Percentiles rank a stretch among this genome's conserved stretches.
These are phyloP conservation scores for Dimargaris cristalligena DNA, from an alignment of 192 early-diverging fungal species.

Conservation along the genomic window DNA sequence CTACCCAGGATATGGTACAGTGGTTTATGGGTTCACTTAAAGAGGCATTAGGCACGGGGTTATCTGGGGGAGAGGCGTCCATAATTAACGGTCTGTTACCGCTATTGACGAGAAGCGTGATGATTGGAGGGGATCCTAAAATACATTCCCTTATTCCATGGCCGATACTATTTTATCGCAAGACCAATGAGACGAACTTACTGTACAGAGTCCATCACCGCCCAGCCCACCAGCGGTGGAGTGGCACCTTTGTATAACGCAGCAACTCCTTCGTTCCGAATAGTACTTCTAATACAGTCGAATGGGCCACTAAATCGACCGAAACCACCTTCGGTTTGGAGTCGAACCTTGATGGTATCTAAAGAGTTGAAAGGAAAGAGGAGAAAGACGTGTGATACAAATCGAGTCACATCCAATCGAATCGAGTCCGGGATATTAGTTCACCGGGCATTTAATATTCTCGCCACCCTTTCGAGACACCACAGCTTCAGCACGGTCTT, in stretches of 20 bases:
- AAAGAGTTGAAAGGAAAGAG: neutral
- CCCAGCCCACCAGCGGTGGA: slow-evolving; percentile 82
- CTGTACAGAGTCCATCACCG: slow-evolving; percentile 59
- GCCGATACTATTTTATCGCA: neutral
- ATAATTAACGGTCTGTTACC: too few species aligned
- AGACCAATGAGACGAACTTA: neutral
- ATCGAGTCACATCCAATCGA: too few species aligned
- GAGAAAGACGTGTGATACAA: too few species aligned
- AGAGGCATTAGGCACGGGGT: neutral
- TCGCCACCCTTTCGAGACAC: too few species aligned
- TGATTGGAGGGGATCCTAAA: too few species aligned
- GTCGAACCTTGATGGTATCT: slow-evolving; percentile 66
- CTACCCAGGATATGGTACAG: slow-evolving; percentile 16
- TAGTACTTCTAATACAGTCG: slow-evolving; percentile 47
- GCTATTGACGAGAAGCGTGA: too few species aligned
- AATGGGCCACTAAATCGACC: slow-evolving; percentile 54
- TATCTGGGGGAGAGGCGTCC: neutral
- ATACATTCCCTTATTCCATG: too few species aligned
- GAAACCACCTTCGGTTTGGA: slow-evolving; percentile 51
- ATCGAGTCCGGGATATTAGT: too few species aligned
- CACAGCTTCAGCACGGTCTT: too few species aligned
- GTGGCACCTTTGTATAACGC: slow-evolving; percentile 89
- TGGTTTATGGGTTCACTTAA: neutral
- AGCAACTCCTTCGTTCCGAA: slow-evolving; percentile 47
- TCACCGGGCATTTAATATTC: too few species aligned